Percentiles rank a stretch among this genome's conserved stretches.
Evolutionary conservation across 345 rosid species (phyloP).

Genomic region (Rhodomyrtus tomentosa): DNA sequence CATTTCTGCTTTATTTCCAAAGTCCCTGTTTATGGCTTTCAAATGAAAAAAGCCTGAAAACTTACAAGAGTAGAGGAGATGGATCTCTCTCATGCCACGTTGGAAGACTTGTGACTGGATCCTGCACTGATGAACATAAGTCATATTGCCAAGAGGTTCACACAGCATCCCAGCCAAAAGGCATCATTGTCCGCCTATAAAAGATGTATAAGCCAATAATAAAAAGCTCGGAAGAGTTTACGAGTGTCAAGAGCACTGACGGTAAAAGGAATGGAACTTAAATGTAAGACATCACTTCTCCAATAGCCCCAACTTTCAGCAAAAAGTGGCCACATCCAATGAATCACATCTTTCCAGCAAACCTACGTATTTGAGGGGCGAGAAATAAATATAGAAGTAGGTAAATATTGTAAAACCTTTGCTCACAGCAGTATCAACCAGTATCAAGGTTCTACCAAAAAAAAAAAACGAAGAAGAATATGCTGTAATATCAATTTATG

Average conservation of each 20-base stretch:
- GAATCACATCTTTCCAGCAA: slow-evolving; percentile 78
- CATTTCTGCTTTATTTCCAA: not conserved
- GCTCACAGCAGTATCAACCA: not conserved
- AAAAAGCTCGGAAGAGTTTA: not conserved
- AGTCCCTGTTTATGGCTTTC: not conserved
- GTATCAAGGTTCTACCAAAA: not conserved
- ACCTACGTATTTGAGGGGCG: slow-evolving; percentile 18
- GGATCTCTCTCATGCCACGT: slow-evolving; percentile 48
- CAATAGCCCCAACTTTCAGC: slow-evolving; percentile 71
- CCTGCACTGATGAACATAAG: slow-evolving; percentile 31
- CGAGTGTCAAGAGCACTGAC: slow-evolving; percentile 24
- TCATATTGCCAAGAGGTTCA: not conserved
- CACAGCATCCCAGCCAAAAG: not conserved
- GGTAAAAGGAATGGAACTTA: slow-evolving; percentile 69
- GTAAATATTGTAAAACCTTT: not conserved
- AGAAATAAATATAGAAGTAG: not conserved
- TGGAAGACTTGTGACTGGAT: slow-evolving; percentile 81
- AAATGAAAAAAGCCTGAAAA: not conserved
- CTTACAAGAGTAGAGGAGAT: slow-evolving; percentile 73
- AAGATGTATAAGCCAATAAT: not conserved
- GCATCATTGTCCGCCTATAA: not conserved
- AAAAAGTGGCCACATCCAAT: slow-evolving; percentile 98
- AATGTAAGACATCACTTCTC: slow-evolving; percentile 63
- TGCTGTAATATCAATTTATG: not conserved
- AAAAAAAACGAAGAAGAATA: not conserved